phyloP scores from a whole-genome alignment of 441 rosid species.

The Manihot esculenta region DNA sequence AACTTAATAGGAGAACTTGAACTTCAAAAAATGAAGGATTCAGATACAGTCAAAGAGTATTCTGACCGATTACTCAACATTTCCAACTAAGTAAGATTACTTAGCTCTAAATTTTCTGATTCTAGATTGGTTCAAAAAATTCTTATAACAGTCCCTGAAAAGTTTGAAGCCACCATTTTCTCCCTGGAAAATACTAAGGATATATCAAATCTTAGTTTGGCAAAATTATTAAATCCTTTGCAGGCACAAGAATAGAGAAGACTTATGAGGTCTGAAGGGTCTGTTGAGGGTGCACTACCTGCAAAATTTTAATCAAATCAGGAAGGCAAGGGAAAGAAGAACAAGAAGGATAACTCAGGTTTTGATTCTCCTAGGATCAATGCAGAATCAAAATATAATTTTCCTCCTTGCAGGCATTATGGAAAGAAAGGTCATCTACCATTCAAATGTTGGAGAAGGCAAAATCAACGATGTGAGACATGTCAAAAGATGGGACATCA shows the following conservation, averaged over 20 bases:
- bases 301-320: not conserved
- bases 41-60: no score
- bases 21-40: not conserved
- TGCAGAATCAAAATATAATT: no score
- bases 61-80: no score
- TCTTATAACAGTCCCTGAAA: not conserved
- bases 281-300: not conserved
- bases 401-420: no score
- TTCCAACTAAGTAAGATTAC: no score
- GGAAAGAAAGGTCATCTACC: no score
- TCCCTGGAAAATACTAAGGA: not conserved
- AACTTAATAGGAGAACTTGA: not conserved
- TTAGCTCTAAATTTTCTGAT: not conserved
- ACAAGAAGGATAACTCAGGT: not conserved
- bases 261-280: not conserved
- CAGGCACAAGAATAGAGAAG: not conserved
- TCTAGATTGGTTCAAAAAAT: not conserved
- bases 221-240: not conserved
- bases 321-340: not conserved
- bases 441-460: no score
- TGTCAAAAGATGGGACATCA: no score
- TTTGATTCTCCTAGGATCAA: no score
- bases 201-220: not conserved
- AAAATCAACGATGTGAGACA: no score
- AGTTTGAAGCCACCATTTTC: not conserved